phyloP scores from a whole-genome alignment of 176 grass and related monocot species.

The Aegilops bicornis region DNA sequence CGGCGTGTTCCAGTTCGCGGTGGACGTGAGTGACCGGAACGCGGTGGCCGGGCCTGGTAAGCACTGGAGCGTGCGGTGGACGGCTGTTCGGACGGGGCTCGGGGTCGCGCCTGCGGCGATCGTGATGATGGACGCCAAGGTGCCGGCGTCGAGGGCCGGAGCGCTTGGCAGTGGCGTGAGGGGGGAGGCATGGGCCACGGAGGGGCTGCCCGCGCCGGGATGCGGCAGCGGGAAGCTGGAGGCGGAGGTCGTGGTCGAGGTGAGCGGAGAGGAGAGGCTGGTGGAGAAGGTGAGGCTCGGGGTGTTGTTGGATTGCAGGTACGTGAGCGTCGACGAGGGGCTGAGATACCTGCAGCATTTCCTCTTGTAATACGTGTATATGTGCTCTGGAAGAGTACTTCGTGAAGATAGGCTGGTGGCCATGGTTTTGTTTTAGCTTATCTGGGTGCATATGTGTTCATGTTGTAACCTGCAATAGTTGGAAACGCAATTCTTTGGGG shows the following conservation, averaged over 20 bases:
- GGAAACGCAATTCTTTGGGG: too few relatives aligned
- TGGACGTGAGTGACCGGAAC: slow-evolving; percentile 25
- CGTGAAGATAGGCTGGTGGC: neutral
- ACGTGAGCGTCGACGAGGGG: slow-evolving; percentile 55
- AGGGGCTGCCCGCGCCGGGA: slow-evolving; percentile 43
- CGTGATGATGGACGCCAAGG: slow-evolving; percentile 56
- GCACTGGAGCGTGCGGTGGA: slow-evolving; percentile 56
- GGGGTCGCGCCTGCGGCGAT: slow-evolving; percentile 24
- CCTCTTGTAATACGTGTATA: slow-evolving; percentile 27
- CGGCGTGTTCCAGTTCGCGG: slow-evolving; percentile 56
- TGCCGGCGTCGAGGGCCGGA: slow-evolving; percentile 35
- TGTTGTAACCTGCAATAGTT: neutral
- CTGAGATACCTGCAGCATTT: slow-evolving; percentile 72
- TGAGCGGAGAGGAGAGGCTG: slow-evolving; percentile 31
- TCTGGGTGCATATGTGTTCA: neutral
- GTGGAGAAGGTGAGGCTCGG: slow-evolving; percentile 65
- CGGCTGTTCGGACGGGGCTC: slow-evolving; percentile 40
- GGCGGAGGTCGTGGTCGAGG: slow-evolving; percentile 50
- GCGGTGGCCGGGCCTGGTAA: slow-evolving; percentile 5
- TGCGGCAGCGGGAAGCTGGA: slow-evolving; percentile 40
- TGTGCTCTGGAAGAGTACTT: neutral
- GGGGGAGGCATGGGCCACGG: slow-evolving; percentile 45
- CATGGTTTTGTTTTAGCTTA: neutral
- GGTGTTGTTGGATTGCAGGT: slow-evolving; percentile 65
- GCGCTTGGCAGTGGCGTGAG: neutral